Evolutionary conservation across 352 stramenopile species (phyloP).

Genomic region (Phytophthora europaea): DNA sequence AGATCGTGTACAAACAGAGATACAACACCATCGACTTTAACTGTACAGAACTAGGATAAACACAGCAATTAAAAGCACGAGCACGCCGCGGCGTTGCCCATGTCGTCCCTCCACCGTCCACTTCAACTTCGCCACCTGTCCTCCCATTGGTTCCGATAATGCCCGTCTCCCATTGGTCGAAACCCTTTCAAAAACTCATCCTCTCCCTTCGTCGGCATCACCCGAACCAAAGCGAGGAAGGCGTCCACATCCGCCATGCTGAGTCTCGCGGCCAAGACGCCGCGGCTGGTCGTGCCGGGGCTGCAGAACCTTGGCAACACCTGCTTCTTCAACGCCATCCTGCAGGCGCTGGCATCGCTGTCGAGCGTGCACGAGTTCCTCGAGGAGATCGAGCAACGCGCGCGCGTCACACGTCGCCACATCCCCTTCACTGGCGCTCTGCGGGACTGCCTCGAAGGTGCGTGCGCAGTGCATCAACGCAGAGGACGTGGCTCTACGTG

Average conservation of each 20-base stretch:
- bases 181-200: constrained; percentile 20
- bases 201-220: constrained; percentile 16
- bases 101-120: not conserved
- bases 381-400: constrained; percentile 60
- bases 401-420: constrained; percentile 37
- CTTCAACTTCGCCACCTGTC: not conserved
- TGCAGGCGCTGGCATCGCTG: constrained; percentile 85
- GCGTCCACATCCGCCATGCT: constrained; percentile 9
- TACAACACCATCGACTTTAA: not conserved
- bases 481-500: no score
- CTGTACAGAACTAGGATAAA: not conserved
- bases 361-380: constrained; percentile 79
- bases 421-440: constrained; percentile 77
- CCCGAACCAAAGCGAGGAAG: constrained; percentile 24
- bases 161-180: constrained; percentile 15
- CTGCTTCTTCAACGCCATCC: constrained; percentile 93
- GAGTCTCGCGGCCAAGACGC: constrained; percentile 35
- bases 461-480: not conserved
- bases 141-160: constrained; percentile 30
- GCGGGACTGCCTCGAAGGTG: constrained; percentile 69
- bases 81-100: not conserved
- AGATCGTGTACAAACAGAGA: no score
- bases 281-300: constrained; percentile 59
- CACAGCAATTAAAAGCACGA: not conserved
- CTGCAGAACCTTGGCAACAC: constrained; percentile 92